Evolutionary conservation across 441 rosid genomes (phyloP).

Genomic region (Kokia cookei): DNA sequence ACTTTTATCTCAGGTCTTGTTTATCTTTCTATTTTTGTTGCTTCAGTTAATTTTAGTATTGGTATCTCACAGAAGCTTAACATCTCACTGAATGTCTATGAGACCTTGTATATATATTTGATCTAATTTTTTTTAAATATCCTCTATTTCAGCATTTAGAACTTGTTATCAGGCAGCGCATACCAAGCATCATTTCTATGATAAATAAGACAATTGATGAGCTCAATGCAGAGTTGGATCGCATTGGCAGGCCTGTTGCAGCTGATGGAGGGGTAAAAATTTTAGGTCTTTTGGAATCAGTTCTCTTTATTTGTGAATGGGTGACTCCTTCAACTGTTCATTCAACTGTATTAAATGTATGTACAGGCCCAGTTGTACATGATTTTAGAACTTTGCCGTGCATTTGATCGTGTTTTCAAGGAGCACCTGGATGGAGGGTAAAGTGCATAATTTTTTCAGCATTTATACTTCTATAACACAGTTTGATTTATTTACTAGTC

Average conservation of each 20-base stretch:
- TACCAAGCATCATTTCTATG: slow-evolving; percentile 93
- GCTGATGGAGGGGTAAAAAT: slow-evolving; percentile 92
- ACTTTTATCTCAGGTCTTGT: slow-evolving; percentile 74
- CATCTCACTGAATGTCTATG: background rate
- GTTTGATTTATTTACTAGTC: background rate
- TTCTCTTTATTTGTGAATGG: slow-evolving; percentile 12
- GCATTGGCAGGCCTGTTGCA: slow-evolving; percentile 94
- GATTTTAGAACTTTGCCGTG: slow-evolving; percentile 90
- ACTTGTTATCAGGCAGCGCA: slow-evolving; percentile 86
- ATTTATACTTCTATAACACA: slow-evolving; percentile 5
- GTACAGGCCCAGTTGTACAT: slow-evolving; percentile 91
- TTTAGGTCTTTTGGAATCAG: slow-evolving; percentile 1
- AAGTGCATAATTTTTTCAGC: slow-evolving; percentile 14
- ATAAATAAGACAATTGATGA: slow-evolving; percentile 96
- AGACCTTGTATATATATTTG: background rate
- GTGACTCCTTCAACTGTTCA: slow-evolving; percentile 1
- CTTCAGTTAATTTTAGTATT: background rate
- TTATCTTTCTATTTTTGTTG: slow-evolving; percentile 9
- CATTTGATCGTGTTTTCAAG: slow-evolving; percentile 97
- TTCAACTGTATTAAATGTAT: slow-evolving; percentile 10
- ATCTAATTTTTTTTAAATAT: background rate
- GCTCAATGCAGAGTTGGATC: slow-evolving; percentile 94
- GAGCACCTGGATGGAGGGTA: slow-evolving; percentile 99
- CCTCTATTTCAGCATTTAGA: slow-evolving; percentile 72
- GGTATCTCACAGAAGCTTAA: background rate